Evolutionary conservation across 352 stramenopile species (phyloP).

Genomic region (Phytophthora colocasiae): DNA sequence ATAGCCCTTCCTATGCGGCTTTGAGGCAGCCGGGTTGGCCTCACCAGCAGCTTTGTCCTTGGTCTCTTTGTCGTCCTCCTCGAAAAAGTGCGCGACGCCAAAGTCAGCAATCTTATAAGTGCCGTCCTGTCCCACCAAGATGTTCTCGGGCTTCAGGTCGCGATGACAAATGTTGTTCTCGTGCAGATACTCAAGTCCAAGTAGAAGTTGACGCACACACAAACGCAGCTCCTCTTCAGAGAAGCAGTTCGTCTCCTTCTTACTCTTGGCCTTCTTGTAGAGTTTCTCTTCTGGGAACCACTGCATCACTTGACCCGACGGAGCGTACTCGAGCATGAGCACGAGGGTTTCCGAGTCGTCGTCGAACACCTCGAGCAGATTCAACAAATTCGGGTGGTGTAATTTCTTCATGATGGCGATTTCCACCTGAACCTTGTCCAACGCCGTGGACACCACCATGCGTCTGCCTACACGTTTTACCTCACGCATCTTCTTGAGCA

Average conservation of each 20-base stretch:
- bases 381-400: conserved; percentile 77
- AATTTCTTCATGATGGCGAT: conserved; percentile 93
- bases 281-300: conserved; percentile 66
- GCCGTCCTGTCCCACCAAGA: conserved; percentile 70
- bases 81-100: conserved; percentile 85
- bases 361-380: conserved; percentile 85
- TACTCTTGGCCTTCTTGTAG: conserved; percentile 53
- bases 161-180: conserved; percentile 89
- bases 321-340: conserved; percentile 88
- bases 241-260: conserved; percentile 43
- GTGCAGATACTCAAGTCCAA: conserved; percentile 86
- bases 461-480: conserved; percentile 80
- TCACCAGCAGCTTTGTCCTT: conserved; percentile 26
- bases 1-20: conserved; percentile 70
- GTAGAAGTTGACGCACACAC: conserved; percentile 77
- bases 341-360: conserved; percentile 86
- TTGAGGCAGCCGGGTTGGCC: background rate
- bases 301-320: conserved; percentile 85
- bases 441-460: conserved; percentile 87
- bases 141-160: conserved; percentile 89
- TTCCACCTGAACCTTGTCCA: conserved; percentile 89
- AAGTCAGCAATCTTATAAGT: conserved; percentile 89
- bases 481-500: conserved; percentile 88
- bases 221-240: conserved; percentile 60
- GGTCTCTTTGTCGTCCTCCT: conserved; percentile 52